Base-by-base conservation (phyloP, 441 rosid species). In the Populus hybrid region DNA sequence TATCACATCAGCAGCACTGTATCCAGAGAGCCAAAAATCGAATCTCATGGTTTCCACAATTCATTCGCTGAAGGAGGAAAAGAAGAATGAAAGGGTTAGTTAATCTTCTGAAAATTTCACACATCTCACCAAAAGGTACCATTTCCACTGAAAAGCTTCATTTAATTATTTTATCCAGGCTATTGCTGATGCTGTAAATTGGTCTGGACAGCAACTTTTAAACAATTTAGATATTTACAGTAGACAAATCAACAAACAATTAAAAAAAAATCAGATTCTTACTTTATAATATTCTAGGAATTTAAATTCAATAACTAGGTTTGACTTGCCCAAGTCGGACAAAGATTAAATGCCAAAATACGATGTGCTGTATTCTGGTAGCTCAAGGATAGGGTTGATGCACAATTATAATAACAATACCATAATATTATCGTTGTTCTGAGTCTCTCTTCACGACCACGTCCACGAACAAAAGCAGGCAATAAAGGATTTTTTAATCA, bases 141-240 rank as follows among this genome's bases (percentile, higher is more conserved):
- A 5, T 32, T 32, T 70, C 8, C 73, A 73, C 73, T 75, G 18
- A 67, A 73, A 77, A 68, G 21, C 71, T 67, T 78, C 40, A 50
- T 38, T 28, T 77, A 46, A 81, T 34, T 10, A 14, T 36, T 14
- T 79, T 64, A 28, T 68, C 68, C 40, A 77, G 28, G 36, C 76
- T 64, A 50, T 42, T 78, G 73, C 77, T 67, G 36, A 73, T 38
- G 36, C 26, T 24, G 26, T 24, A 72, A 73, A 75, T 67, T 73
- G 54, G 77, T 64, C 84, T 87, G 85, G 86, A 86, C 91, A 73
- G 57, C 73, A 73, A 64, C 71, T 74, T 59, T 38, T 79, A 70
- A 71, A 70, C 80, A 79, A 24, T 76, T 78, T 70, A 35, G 28
- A 26, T 26, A 38, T 54, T 73, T 7, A 70, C 57, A 20, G 23